These are phyloP conservation scores for Talaromyces adpressus DNA, from an alignment of 495 filamentous ascomycete genomes.

Conservation along the genomic window DNA sequence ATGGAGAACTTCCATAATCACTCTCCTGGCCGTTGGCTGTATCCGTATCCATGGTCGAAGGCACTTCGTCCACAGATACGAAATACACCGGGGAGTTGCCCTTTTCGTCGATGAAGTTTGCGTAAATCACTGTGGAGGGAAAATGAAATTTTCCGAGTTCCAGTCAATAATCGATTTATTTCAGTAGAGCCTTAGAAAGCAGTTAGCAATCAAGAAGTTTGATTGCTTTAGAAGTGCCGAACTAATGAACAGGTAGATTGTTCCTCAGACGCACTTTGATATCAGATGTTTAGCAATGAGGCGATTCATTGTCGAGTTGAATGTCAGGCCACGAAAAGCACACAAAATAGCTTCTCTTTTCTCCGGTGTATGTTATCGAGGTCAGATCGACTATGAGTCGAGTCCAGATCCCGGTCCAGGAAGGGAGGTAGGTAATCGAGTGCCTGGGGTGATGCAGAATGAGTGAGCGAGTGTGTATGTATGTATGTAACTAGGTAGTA, in stretches of 20 bases:
- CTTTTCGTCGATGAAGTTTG: background rate
- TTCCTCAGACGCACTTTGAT: constrained; percentile 8
- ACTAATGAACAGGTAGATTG: background rate
- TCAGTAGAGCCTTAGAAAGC: background rate
- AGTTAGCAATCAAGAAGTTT: background rate
- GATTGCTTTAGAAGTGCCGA: constrained; percentile 1
- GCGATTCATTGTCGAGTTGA: constrained; percentile 4
- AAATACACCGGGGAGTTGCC: background rate
- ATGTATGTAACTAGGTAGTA: constrained; percentile 1
- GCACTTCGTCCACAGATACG: constrained; percentile 17
- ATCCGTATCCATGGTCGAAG: constrained; percentile 37
- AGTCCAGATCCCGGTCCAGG: background rate
- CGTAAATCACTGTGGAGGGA: background rate
- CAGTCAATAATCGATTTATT: background rate
- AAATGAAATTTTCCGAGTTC: background rate
- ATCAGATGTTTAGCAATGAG: background rate
- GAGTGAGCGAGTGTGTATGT: background rate
- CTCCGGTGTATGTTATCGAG: background rate
- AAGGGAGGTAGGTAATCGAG: background rate
- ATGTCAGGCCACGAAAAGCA: background rate
- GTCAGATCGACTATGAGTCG: background rate
- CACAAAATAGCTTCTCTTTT: background rate
- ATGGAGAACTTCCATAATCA: constrained; percentile 45
- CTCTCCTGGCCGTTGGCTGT: constrained; percentile 33
- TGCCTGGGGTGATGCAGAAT: background rate